phyloP scores from a whole-genome alignment of 768 basidiomycete genomes.

The Suillus hirtellus region DNA sequence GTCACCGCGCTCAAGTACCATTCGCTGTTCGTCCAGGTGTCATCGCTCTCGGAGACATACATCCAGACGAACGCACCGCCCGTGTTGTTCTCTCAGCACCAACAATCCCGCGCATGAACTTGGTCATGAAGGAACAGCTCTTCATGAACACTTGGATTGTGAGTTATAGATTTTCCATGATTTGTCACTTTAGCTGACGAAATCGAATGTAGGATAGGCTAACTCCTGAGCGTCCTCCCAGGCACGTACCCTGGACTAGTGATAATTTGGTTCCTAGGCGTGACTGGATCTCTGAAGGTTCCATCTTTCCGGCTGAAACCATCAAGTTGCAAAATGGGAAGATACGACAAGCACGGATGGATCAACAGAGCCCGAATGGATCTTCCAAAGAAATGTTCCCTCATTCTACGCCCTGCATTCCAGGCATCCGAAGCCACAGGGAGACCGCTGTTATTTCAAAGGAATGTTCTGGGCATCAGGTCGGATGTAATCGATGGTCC shows the following conservation, averaged over 20 bases:
- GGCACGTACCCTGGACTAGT: constrained; percentile 31
- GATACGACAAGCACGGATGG: constrained; percentile 5
- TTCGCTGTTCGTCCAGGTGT: constrained; percentile 24
- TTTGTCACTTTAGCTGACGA: constrained; percentile 13
- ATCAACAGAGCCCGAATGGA: neutral
- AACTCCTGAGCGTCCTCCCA: constrained; percentile 23
- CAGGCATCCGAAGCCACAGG: neutral
- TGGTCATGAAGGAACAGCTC: constrained; percentile 36
- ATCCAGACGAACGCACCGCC: constrained; percentile 19
- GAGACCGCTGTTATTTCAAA: constrained; percentile 1
- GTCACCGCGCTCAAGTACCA: constrained; percentile 24
- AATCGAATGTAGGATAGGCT: constrained; percentile 21
- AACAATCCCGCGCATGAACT: constrained; percentile 37
- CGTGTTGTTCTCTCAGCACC: constrained; percentile 29
- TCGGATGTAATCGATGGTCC: neutral
- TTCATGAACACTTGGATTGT: constrained; percentile 38
- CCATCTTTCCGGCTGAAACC: constrained; percentile 26
- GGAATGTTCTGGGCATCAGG: neutral
- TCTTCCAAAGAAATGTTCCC: neutral
- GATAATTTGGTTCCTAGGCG: constrained; percentile 22
- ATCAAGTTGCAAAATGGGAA: constrained; percentile 13
- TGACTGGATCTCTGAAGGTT: constrained; percentile 34
- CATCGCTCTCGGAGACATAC: constrained; percentile 22
- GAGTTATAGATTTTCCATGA: constrained; percentile 16
- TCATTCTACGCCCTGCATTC: neutral